Evolutionary conservation across 202 grass and related monocot genomes (phyloP), one percentile per base, ranked within the genome.

Genomic region (Panicum virgatum): DNA sequence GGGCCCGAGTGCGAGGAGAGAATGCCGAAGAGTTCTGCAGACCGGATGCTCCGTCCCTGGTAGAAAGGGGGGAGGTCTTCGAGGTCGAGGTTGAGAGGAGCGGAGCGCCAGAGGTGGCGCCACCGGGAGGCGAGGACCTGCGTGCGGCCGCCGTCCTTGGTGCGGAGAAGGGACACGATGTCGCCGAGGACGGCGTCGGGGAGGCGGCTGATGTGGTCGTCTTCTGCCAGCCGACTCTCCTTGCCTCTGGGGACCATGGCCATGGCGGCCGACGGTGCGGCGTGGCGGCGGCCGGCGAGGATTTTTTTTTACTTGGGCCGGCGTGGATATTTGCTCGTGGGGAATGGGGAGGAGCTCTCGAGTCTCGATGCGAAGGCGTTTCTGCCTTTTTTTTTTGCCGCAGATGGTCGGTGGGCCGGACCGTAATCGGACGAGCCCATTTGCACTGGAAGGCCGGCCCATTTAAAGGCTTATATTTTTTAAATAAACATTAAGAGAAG

Each of bases 31-130:
- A 23, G 2, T 0, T n/a, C 69, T 8, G 7, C 19, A 9, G 9
- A 1, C 0, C 3, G 1, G 61, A 19, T 4, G 9, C 0, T 0
- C 1, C 6, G 18, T 19, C 50, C n/a, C n/a, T n/a, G n/a, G n/a
- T n/a, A n/a, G n/a, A n/a, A 53, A 5, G 8, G 3, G 6, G 8
- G 3, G 9, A 3, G 4, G 2, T n/a, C 19, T 20, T n/a, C 6
- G 69, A 66, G 3, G 19, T 66, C 19, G 36, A 40, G 1, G 63
- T 19, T 40, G 36, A 40, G 63, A 12, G 19, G 36, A 12, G 6
- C 37, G n/a, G 64, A 67, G 64, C 10, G 39, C 64, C 64, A 67
- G 4, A 42, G 3, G 20, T 22, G 64, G 64, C 64, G 64, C 63
- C 63, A 66, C 4, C 4, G 36, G 56, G 56, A 26, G 22, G 10